Evolutionary conservation across 2,329 filamentous ascomycete genomes (phyloP).

Genomic region (Rhexocercosporidium sp.): DNA sequence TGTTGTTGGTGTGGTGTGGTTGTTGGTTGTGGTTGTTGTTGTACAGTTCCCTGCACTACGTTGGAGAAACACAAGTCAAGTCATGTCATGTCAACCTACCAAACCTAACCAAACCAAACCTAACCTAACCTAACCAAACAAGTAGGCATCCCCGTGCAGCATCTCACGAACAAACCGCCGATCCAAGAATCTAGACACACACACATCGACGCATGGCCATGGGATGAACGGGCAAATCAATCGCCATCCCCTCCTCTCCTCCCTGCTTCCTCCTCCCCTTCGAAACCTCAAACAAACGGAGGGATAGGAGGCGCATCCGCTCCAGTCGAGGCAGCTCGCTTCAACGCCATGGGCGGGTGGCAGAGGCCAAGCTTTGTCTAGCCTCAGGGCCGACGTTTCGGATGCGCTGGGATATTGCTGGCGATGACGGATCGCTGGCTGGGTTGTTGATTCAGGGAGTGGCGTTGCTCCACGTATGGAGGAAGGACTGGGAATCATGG

Average conservation of each 20-base stretch:
- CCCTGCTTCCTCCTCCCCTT: background rate
- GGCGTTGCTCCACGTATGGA: too few relatives aligned
- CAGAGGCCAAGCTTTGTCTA: constrained; percentile 7
- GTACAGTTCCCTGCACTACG: background rate
- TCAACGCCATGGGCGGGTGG: background rate
- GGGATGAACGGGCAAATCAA: constrained; percentile 10
- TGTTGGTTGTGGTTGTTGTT: background rate
- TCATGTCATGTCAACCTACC: too few relatives aligned
- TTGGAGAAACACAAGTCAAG: background rate
- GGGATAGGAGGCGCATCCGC: background rate
- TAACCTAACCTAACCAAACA: background rate
- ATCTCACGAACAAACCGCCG: background rate
- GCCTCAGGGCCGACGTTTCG: constrained; percentile 8
- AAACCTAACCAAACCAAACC: background rate
- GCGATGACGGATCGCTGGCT: background rate
- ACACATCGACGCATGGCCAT: background rate
- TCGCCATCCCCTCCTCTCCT: background rate
- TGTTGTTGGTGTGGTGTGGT: background rate
- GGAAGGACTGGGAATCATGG: background rate
- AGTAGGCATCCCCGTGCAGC: background rate
- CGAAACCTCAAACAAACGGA: constrained; percentile 1
- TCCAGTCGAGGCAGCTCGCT: background rate
- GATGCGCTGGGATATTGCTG: background rate
- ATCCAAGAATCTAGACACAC: constrained; percentile 6
- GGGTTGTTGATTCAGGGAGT: background rate